phyloP scores from a whole-genome alignment of 2,329 filamentous ascomycete genomes.

The Bipolaris oryzae region DNA sequence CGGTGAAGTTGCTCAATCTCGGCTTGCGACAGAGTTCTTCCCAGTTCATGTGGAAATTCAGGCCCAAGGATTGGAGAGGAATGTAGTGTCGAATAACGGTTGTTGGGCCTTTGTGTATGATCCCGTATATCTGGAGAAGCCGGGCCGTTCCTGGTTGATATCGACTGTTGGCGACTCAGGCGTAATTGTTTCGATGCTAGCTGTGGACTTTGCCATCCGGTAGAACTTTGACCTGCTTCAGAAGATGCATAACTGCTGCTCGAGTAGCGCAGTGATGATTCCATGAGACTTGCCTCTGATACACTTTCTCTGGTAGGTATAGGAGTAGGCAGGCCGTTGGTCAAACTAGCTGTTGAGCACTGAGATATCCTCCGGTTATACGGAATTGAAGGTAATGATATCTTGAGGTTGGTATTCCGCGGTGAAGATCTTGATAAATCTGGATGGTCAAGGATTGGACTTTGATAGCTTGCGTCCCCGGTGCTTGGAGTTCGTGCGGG shows the following conservation, averaged over 20 bases:
- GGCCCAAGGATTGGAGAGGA: slow-evolving; percentile 34
- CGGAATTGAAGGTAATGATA: slow-evolving; percentile 11
- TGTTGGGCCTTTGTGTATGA: slow-evolving; percentile 16
- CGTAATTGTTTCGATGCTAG: slow-evolving; percentile 16
- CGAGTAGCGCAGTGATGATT: slow-evolving; percentile 87
- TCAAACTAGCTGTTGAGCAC: slow-evolving; percentile 8
- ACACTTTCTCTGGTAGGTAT: slow-evolving; percentile 26
- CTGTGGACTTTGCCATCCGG: slow-evolving; percentile 20
- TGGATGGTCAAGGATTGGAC: neutral
- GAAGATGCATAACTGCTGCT: slow-evolving; percentile 81
- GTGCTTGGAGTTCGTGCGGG: slow-evolving; percentile 26
- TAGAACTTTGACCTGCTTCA: slow-evolving; percentile 60
- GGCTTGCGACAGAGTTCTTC: slow-evolving; percentile 20
- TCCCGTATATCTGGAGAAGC: slow-evolving; percentile 27
- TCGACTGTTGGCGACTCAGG: slow-evolving; percentile 14
- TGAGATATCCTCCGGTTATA: slow-evolving; percentile 6
- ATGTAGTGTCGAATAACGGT: slow-evolving; percentile 24
- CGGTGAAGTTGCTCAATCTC: slow-evolving; percentile 34
- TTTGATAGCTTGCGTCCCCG: slow-evolving; percentile 8
- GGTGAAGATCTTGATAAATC: slow-evolving; percentile 3
- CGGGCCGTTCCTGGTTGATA: slow-evolving; percentile 18
- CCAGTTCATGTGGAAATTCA: slow-evolving; percentile 18
- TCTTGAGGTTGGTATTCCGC: slow-evolving; percentile 8
- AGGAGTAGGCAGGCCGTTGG: slow-evolving; percentile 5
- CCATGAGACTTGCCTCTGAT: slow-evolving; percentile 50